Base-by-base conservation (phyloP, 1,284 basidiomycete genomes). In the Leccinum huronense region DNA sequence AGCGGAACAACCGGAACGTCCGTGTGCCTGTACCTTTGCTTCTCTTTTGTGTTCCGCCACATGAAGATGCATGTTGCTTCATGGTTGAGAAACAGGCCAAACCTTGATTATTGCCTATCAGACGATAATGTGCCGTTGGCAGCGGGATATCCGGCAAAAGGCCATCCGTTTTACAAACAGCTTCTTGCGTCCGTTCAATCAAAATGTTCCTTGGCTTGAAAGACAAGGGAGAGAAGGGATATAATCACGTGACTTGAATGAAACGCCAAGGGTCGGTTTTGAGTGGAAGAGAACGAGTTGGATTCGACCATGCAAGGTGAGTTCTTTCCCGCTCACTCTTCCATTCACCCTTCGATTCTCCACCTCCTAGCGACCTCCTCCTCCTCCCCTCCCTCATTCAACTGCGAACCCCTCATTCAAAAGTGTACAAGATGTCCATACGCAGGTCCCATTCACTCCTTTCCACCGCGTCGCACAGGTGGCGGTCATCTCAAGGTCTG, bases 351-450 rank as follows among this genome's bases (percentile, higher is more conserved):
- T 51, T 33, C 31, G 27, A 60, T 58, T 27, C 33, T 58, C 31
- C 33, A 55, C 63, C 36, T 53, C 42, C 30, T 58, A 65, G 73
- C 68, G 57, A 65, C 70, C 48, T 62, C 72, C 56, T 68, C 72
- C 23, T 73, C 71, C 27, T 58, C 68, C 8, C 56, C 65, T 3
- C 72, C 68, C 42, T 62, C 64, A 3, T 75, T 76, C 65, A 55
- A 54, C 64, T 61, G 66, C 36, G 60, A 51, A 14, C 59, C 66
- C 8, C 60, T 65, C 40, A 36, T 63, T 19, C 72, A 74, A 67
- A 76, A 76, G 62, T 74, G 72, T 38, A 75, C 72, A 53, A 68
- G 72, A 66, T 74, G 72, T 65, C 58, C 73, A 13, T 76, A 76
- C 40, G 64, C 74, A 3, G 72, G 73, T 1, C 72, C 75, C 13